Conservation (phyloP, 768 basidiomycete genomes). For the Scleroderma citrinum region DNA sequence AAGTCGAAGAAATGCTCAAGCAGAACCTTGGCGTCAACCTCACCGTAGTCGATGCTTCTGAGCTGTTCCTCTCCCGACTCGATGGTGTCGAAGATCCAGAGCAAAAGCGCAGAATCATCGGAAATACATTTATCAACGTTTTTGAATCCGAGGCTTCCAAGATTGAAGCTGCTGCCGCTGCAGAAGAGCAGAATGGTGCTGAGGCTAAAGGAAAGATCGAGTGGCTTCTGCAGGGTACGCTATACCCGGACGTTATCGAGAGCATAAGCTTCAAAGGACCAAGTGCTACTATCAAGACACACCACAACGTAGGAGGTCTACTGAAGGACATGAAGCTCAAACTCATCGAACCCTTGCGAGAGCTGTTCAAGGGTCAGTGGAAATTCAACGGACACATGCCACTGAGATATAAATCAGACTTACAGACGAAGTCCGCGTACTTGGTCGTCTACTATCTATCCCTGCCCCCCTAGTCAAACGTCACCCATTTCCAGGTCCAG, state of each 20-base stretch:
- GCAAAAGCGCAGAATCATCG: constrained; percentile 95
- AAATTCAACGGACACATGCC: neutral
- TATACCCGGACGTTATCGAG: constrained; percentile 99
- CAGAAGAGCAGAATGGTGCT: constrained; percentile 61
- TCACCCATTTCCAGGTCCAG: constrained; percentile 98
- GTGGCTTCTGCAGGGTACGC: constrained; percentile 94
- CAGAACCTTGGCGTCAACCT: constrained; percentile 93
- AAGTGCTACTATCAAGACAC: constrained; percentile 98
- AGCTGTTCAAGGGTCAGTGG: constrained; percentile 90
- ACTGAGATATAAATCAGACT: neutral
- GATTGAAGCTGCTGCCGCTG: constrained; percentile 77
- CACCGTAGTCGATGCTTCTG: constrained; percentile 93
- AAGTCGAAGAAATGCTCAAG: constrained; percentile 92
- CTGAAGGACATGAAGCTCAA: constrained; percentile 98
- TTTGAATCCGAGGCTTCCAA: constrained; percentile 93
- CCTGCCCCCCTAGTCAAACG: constrained; percentile 91
- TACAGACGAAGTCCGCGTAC: constrained; percentile 89
- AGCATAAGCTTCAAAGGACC: constrained; percentile 99
- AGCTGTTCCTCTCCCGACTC: constrained; percentile 85
- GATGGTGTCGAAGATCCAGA: constrained; percentile 94
- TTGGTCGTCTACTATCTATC: constrained; percentile 87
- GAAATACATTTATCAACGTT: constrained; percentile 97
- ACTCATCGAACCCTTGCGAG: constrained; percentile 93
- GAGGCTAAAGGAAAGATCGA: constrained; percentile 87
- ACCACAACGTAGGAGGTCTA: constrained; percentile 97